A percentile compares a stretch with the other conserved stretches of the same genome.
Evolutionary conservation across 2,329 filamentous ascomycete genomes (phyloP).

Genomic region (Alternaria sp.): DNA sequence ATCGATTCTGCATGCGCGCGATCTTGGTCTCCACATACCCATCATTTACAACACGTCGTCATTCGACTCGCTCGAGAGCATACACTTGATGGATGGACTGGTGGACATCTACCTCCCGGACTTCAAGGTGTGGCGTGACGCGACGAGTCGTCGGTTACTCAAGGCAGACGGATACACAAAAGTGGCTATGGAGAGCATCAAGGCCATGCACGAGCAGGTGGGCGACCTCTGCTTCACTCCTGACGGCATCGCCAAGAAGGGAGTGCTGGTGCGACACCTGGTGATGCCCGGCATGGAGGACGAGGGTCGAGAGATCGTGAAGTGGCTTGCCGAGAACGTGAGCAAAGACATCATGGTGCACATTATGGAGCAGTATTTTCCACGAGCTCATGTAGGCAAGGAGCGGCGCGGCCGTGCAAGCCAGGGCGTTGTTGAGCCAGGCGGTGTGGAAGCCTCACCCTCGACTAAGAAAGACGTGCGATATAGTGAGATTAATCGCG

Average conservation of each 20-base stretch:
- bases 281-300: conserved; percentile 83
- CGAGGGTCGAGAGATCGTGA: conserved; percentile 76
- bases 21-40: conserved; percentile 72
- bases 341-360: conserved; percentile 80
- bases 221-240: conserved; percentile 82
- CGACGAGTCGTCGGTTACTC: conserved; percentile 71
- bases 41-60: conserved; percentile 86
- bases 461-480: conserved; percentile 58
- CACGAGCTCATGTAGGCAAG: conserved; percentile 82
- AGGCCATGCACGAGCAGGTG: conserved; percentile 80
- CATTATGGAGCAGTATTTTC: conserved; percentile 89
- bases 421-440: conserved; percentile 43
- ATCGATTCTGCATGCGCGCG: conserved; percentile 74
- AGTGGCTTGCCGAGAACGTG: conserved; percentile 74
- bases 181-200: conserved; percentile 76
- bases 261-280: conserved; percentile 77
- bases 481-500: conserved; percentile 81
- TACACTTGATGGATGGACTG: conserved; percentile 76
- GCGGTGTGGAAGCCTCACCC: conserved; percentile 27
- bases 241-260: conserved; percentile 80
- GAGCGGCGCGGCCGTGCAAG: conserved; percentile 44
- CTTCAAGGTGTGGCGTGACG: conserved; percentile 79
- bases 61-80: conserved; percentile 76
- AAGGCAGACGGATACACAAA: conserved; percentile 79
- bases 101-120: conserved; percentile 89